A percentile compares a stretch with the other conserved stretches of the same genome.
Conservation (phyloP, 371 early-diverging fungal genomes). For the Cokeromyces recurvatus region DNA sequence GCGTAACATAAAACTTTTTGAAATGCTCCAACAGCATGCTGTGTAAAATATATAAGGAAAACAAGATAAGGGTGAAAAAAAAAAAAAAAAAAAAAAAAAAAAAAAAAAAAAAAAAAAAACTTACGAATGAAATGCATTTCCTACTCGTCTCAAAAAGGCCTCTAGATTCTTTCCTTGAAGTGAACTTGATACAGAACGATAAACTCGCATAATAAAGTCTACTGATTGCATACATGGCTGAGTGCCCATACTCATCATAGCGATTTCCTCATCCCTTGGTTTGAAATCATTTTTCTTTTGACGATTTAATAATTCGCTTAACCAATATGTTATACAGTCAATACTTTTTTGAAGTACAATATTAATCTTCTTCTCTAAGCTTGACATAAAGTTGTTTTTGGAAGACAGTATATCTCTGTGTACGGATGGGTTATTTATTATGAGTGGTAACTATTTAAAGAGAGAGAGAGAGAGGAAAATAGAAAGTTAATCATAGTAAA, state of each 20-base stretch:
- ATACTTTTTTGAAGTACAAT: constrained; percentile 73
- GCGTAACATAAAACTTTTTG: constrained; percentile 81
- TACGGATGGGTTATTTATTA: constrained; percentile 70
- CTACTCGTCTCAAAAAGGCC: constrained; percentile 72
- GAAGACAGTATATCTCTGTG: constrained; percentile 79
- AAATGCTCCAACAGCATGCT: constrained; percentile 88
- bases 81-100: no score
- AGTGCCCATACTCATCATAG: constrained; percentile 71
- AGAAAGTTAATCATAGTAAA: no score
- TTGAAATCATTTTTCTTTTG: constrained; percentile 75
- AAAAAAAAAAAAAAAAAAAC: no score
- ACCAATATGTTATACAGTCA: constrained; percentile 53
- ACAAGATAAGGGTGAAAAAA: no score
- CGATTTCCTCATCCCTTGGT: constrained; percentile 81
- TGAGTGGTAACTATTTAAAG: constrained; percentile 60
- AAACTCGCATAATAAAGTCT: constrained; percentile 63
- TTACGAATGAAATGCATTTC: constrained; percentile 76
- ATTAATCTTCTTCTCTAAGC: constrained; percentile 76
- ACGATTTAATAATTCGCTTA: constrained; percentile 53
- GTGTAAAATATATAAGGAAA: no score
- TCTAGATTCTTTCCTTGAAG: constrained; percentile 82
- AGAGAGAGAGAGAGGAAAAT: no score
- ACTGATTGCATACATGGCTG: constrained; percentile 70
- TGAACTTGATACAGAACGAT: constrained; percentile 49
- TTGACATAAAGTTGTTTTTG: constrained; percentile 85